Conservation (phyloP, 768 basidiomycete genomes). For the Kwoniella dendrophila region DNA sequence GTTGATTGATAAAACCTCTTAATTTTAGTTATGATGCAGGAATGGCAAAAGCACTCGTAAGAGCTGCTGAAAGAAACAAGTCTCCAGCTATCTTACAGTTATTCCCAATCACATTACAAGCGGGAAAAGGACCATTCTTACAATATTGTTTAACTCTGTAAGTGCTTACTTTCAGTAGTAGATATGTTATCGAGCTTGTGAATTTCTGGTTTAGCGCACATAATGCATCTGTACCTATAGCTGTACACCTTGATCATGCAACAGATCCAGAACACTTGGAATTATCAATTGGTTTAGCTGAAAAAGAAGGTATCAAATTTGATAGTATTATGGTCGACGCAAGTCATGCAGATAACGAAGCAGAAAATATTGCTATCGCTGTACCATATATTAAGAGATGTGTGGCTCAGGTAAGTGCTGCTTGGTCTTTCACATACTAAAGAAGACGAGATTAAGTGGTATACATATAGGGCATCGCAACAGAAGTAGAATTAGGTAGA, state of each 20-base stretch:
- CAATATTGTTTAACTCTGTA: conserved; percentile 52
- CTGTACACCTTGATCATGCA: conserved; percentile 56
- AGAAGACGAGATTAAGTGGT: not conserved
- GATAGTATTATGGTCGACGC: conserved; percentile 58
- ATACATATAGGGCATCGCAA: conserved; percentile 44
- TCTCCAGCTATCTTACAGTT: conserved; percentile 56
- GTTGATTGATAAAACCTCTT: not conserved
- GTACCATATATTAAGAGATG: conserved; percentile 55
- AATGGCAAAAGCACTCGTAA: conserved; percentile 51
- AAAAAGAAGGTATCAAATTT: conserved; percentile 54
- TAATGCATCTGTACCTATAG: conserved; percentile 55
- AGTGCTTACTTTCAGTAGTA: not conserved
- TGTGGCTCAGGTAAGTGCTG: conserved; percentile 28
- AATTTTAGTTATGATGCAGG: conserved; percentile 48
- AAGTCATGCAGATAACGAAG: conserved; percentile 53
- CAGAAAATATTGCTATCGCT: conserved; percentile 53
- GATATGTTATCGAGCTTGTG: not conserved
- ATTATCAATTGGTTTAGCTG: conserved; percentile 53
- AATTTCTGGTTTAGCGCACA: conserved; percentile 42
- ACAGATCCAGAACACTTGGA: conserved; percentile 56
- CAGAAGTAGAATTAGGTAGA: conserved; percentile 57
- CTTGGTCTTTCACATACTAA: not conserved
- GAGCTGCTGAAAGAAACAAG: conserved; percentile 53
- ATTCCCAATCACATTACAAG: conserved; percentile 52
- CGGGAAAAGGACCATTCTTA: conserved; percentile 50